phyloP scores from a whole-genome alignment of 208 protist genomes.

The Trypanosoma theileri region DNA sequence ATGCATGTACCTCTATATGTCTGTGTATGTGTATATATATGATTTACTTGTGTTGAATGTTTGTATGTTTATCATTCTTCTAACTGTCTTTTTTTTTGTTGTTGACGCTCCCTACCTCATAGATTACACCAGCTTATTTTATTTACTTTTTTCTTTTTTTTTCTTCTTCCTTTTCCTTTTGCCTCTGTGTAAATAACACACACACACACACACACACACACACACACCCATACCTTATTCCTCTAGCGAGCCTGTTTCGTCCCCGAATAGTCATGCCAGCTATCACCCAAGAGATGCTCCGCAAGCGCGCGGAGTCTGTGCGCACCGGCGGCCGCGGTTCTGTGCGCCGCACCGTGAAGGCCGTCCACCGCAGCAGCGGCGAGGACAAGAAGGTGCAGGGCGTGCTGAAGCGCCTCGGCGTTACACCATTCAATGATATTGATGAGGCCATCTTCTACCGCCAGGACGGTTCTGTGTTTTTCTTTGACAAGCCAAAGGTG shows the following conservation, averaged over 20 bases:
- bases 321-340: conserved; percentile 97
- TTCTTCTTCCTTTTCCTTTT: conserved; percentile 9
- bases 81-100: too few relatives aligned
- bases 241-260: conserved; percentile 19
- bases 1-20: too few relatives aligned
- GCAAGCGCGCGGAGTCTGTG: conserved; percentile 87
- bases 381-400: conserved; percentile 96
- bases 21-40: too few relatives aligned
- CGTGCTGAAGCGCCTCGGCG: conserved; percentile 93
- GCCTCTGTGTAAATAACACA: neutral
- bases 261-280: conserved; percentile 54
- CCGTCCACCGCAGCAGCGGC: conserved; percentile 72
- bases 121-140: too few relatives aligned
- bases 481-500: conserved; percentile 97
- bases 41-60: too few relatives aligned
- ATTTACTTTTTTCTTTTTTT: neutral
- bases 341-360: conserved; percentile 80
- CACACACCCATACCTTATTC: neutral
- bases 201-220: neutral
- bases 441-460: conserved; percentile 98
- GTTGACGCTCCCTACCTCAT: too few relatives aligned
- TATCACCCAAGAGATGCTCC: conserved; percentile 80
- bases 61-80: too few relatives aligned
- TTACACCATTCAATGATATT: conserved; percentile 95
- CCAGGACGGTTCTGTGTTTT: conserved; percentile 94